Evolutionary conservation across 129 eudicot species (phyloP).

Genomic region (Smallanthus sonchifolius): DNA sequence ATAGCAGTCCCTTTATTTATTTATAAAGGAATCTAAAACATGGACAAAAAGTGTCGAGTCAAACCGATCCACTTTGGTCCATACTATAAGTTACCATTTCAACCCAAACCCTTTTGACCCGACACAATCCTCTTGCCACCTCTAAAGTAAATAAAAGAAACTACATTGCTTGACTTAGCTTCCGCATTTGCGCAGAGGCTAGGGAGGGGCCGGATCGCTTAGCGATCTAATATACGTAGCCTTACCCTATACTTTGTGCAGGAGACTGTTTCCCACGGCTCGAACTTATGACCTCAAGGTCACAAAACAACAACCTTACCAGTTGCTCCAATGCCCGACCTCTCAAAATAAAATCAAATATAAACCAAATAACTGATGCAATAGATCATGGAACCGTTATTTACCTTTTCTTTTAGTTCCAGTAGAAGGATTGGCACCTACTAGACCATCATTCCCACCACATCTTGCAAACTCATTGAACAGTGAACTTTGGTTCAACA

Average conservation of each 20-base stretch:
- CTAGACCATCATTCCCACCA: constrained; percentile 35
- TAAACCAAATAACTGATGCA: neutral
- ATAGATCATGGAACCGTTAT: neutral
- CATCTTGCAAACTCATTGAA: constrained; percentile 47
- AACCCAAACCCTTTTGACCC: neutral
- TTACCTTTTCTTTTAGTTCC: constrained; percentile 61
- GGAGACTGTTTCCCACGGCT: too few relatives aligned
- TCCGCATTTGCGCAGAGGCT: neutral
- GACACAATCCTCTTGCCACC: neutral
- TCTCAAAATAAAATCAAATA: neutral
- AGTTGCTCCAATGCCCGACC: too few relatives aligned
- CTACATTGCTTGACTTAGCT: neutral
- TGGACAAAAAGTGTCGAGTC: neutral
- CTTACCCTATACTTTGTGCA: too few relatives aligned
- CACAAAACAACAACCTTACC: too few relatives aligned
- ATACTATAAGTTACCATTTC: neutral
- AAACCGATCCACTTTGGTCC: neutral
- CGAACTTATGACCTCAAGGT: too few relatives aligned
- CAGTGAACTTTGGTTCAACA: constrained; percentile 50
- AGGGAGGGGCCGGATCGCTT: too few relatives aligned
- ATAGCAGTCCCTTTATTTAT: neutral
- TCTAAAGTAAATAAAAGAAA: neutral
- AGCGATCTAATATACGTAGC: too few relatives aligned
- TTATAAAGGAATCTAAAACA: neutral
- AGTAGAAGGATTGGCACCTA: constrained; percentile 32